A percentile compares a stretch with the other conserved stretches of the same genome.
These are phyloP conservation scores for Ramaria sp. DNA, from an alignment of 768 basidiomycete genomes.

Conservation along the genomic window DNA sequence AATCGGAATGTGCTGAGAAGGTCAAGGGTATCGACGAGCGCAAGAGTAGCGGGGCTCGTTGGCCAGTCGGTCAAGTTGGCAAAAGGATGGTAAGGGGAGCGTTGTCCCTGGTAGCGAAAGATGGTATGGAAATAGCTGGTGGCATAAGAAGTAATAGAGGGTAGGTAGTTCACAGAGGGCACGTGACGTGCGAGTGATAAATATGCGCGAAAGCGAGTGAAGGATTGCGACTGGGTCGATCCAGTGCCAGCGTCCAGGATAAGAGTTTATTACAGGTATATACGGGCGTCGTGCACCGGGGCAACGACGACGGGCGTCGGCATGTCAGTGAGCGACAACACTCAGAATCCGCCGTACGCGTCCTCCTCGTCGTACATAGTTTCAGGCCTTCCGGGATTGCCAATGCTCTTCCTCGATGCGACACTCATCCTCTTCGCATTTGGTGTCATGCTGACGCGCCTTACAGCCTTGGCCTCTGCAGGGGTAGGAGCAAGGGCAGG, in stretches of 20 bases:
- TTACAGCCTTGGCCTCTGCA: slow-evolving; percentile 8
- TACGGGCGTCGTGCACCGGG: too few relatives aligned
- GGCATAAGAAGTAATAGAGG: too few relatives aligned
- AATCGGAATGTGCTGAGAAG: background rate
- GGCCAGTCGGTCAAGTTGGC: background rate
- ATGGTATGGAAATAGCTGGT: too few relatives aligned
- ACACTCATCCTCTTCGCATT: slow-evolving; percentile 8
- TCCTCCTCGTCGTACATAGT: slow-evolving; percentile 57
- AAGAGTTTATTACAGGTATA: too few relatives aligned
- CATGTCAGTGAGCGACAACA: background rate
- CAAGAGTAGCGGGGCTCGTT: background rate
- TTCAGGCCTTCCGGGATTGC: slow-evolving; percentile 22
- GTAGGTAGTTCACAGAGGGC: too few relatives aligned
- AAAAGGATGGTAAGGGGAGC: background rate
- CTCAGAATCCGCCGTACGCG: slow-evolving; percentile 59
- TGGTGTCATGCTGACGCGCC: slow-evolving; percentile 9
- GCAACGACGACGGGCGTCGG: too few relatives aligned
- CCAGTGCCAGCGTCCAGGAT: too few relatives aligned
- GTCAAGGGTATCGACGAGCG: background rate
- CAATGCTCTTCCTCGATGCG: slow-evolving; percentile 1
- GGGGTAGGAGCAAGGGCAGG: background rate
- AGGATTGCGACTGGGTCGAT: too few relatives aligned
- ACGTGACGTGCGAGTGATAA: too few relatives aligned
- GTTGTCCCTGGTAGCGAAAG: background rate
- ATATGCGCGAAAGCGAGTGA: too few relatives aligned